A percentile compares a stretch with the other conserved stretches of the same genome.
These are phyloP conservation scores for Tubosaeta sp. DNA, from an alignment of 768 basidiomycete genomes.

Conservation along the genomic window DNA sequence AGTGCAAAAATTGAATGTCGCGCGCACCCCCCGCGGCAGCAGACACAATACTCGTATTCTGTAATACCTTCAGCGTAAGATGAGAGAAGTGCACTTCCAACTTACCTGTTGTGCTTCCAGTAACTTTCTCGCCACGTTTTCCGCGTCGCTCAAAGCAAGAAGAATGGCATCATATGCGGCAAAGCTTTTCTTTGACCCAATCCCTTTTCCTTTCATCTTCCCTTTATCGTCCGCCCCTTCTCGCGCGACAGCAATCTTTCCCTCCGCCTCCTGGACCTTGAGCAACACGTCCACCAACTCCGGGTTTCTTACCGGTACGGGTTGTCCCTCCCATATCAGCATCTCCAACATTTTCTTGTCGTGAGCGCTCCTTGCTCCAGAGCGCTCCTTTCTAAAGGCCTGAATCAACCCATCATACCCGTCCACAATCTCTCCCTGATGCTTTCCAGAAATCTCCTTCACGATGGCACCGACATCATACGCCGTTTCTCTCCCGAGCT, in stretches of 20 bases:
- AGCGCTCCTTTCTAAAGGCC: conserved; percentile 44
- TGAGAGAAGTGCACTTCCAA: background rate
- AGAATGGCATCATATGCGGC: conserved; percentile 87
- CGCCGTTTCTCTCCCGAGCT: conserved; percentile 69
- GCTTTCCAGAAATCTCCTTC: conserved; percentile 52
- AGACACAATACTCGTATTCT: conserved; percentile 40
- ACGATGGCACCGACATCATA: conserved; percentile 82
- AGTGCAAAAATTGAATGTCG: conserved; percentile 81
- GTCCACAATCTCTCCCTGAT: conserved; percentile 59
- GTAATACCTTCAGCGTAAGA: conserved; percentile 17
- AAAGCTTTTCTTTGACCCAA: conserved; percentile 66
- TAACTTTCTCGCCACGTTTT: conserved; percentile 75
- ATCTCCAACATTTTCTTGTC: conserved; percentile 53
- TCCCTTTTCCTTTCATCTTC: conserved; percentile 36
- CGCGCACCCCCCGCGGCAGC: conserved; percentile 45
- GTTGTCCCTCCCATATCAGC: conserved; percentile 76
- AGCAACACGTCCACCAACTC: conserved; percentile 87
- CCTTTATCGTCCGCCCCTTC: conserved; percentile 21
- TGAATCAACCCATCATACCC: conserved; percentile 54
- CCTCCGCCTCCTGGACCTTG: conserved; percentile 76
- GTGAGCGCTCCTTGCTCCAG: conserved; percentile 31
- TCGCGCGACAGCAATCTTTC: conserved; percentile 43
- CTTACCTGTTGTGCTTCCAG: conserved; percentile 80
- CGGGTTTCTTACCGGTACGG: conserved; percentile 82
- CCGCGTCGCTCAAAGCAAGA: conserved; percentile 83